Conservation (phyloP, 148 eudicot species). For the Rhododendron williamsianum region DNA sequence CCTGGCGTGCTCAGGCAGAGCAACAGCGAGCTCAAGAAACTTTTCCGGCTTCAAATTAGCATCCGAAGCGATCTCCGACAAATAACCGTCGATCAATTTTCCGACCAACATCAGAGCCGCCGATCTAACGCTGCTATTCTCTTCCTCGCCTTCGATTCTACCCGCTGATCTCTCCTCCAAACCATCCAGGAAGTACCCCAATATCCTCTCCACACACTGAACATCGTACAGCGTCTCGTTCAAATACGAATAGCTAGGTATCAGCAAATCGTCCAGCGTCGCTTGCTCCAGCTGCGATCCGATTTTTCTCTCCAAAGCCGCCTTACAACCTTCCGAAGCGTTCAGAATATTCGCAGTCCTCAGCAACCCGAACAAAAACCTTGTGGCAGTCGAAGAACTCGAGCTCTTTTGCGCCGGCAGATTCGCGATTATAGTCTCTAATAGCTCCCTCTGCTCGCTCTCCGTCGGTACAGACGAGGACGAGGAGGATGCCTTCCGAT, state of each 20-base stretch:
- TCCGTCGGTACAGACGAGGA: constrained; percentile 55
- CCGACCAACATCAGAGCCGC: constrained; percentile 67
- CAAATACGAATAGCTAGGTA: constrained; percentile 91
- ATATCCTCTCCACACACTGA: constrained; percentile 79
- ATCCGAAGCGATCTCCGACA: constrained; percentile 91
- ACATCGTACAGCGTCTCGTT: constrained; percentile 88
- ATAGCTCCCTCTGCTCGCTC: constrained; percentile 61
- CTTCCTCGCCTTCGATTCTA: constrained; percentile 32
- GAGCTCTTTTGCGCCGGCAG: constrained; percentile 46
- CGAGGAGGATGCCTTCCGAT: constrained; percentile 42
- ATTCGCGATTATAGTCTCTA: constrained; percentile 49
- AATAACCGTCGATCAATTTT: constrained; percentile 79
- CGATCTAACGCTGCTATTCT: constrained; percentile 29
- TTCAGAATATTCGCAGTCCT: constrained; percentile 66
- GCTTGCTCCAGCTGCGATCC: constrained; percentile 79
- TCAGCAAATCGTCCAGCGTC: constrained; percentile 70
- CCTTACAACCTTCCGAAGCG: constrained; percentile 42
- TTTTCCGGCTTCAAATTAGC: constrained; percentile 66
- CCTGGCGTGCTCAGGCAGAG: constrained; percentile 71
- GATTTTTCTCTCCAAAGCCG: constrained; percentile 62
- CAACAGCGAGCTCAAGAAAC: constrained; percentile 51
- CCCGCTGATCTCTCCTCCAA: constrained; percentile 29
- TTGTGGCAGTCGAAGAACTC: constrained; percentile 29
- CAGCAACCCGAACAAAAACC: constrained; percentile 61
- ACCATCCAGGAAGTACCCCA: constrained; percentile 45